Base-by-base conservation (phyloP, 208 protist species). In the Leishmania arabica region DNA sequence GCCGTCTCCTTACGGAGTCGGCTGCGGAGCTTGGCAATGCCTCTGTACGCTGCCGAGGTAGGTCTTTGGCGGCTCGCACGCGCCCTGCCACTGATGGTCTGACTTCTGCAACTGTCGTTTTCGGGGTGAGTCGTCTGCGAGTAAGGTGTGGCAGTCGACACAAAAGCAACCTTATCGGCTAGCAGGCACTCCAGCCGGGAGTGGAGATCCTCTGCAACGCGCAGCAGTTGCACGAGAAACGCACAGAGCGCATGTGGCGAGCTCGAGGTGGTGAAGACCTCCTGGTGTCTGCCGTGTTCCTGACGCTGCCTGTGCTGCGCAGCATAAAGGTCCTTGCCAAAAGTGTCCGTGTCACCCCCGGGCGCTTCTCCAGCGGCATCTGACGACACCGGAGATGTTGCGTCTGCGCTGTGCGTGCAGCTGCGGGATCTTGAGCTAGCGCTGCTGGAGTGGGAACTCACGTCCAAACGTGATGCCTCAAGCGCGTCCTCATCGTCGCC, bases 391-490 rank as follows among this genome's bases (percentile, higher is more conserved):
- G 69, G 3, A 13, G 37, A 53, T 73, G 42, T 5, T 5, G 21
- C 27, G 45, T 53, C 69, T 27, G 72, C 51, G 51, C 74, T 75
- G 64, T 77, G 47, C 7, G 45, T 11, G 51, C 21, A 45, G 19
- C 49, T 34, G 40, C 64, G 64, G 31, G 45, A 70, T 34, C 37
- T 11, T 24, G 75, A 78, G 58, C 19, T 31, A 31, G 60, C 66
- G 65, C 49, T 37, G 64, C 87, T 88, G 31, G 49, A 70, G 62
- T 87, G 87, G 0, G 84, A 77, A 51, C 87, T 90, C 15, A 90
- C 53, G 45, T 87, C 84, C n/a, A 89, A 73, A 47, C 62, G 70
- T 3, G 31, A 58, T 21, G 31, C 77, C 27, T 58, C 73, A 3
- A 17, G 42, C 17, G 27, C 34, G 5, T 78, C 62, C 5, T 83